Evolutionary conservation across 2,329 filamentous ascomycete genomes (phyloP).

Genomic region (Colletotrichum sublineola): DNA sequence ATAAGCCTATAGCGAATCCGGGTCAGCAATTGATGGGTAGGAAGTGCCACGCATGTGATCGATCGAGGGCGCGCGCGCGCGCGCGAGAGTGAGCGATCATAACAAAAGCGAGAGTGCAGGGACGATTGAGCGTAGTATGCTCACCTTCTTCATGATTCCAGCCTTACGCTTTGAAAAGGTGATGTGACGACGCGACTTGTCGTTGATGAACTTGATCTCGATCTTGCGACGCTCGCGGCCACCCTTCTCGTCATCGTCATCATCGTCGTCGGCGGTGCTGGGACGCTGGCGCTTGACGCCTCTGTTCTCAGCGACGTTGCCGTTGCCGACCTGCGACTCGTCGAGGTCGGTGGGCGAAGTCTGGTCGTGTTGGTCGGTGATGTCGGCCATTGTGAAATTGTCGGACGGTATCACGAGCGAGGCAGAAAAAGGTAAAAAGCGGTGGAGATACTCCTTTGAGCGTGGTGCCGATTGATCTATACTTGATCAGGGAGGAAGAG

Average conservation of each 20-base stretch:
- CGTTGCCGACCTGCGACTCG: slow-evolving; percentile 77
- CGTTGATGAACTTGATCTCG: slow-evolving; percentile 99
- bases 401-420: slow-evolving; percentile 56
- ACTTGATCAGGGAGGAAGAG: slow-evolving; percentile 72
- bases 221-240: slow-evolving; percentile 99
- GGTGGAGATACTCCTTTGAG: slow-evolving; percentile 76
- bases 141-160: slow-evolving; percentile 99
- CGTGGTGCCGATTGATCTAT: slow-evolving; percentile 75
- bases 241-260: slow-evolving; percentile 97
- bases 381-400: slow-evolving; percentile 76
- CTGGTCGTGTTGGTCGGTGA: slow-evolving; percentile 82
- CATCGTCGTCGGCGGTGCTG: slow-evolving; percentile 89
- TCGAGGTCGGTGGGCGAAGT: slow-evolving; percentile 81
- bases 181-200: slow-evolving; percentile 99
- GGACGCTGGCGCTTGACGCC: slow-evolving; percentile 92
- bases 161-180: slow-evolving; percentile 99
- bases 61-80: not conserved
- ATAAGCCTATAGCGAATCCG: slow-evolving; percentile 77
- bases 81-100: not conserved
- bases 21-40: slow-evolving; percentile 36
- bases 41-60: not conserved
- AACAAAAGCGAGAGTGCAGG: not conserved
- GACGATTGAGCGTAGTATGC: not conserved
- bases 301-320: slow-evolving; percentile 75
- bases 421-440: slow-evolving; percentile 67